Base-by-base conservation (phyloP, 164 flowering plant species). In the Akebia trifoliata region DNA sequence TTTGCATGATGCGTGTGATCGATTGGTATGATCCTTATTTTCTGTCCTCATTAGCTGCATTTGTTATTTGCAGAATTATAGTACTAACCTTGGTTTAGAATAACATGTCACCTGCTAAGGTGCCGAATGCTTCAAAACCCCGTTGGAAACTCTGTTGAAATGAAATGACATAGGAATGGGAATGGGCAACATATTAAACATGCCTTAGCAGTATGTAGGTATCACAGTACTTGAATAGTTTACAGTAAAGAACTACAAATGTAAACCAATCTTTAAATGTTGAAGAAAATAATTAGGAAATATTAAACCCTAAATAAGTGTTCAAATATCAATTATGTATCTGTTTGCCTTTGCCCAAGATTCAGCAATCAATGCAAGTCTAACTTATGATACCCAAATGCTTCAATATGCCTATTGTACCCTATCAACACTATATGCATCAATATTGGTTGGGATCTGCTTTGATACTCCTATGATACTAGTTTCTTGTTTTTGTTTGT, bases 1-100 rank as follows among this genome's bases (percentile, higher is more conserved):
- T 25, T 84, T 93, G 74, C 99, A 90, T 69, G 99, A 93, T 76
- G 99, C 97, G 56, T 93, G 99, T 69, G 99, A 93, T 48, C 76
- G 92, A 59, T 53, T 93, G 90, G 98, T 93, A 54, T 28, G 70
- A 15, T 64, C 55, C n/a, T 18, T 49, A 59, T 59, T 48, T n/a
- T 34, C 9, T 36, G 29, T 36, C 22, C 12, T 45, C 8, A 2
- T 51, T 37, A 31, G 2, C 8, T 22, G 39, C 29, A 10, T 24
- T 43, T 22, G 28, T 53, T 18, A 17, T 20, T 62, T 54, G 51
- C 14, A 29, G 18, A 3, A 17, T 9, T 17, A 4, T 44, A 45
- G 44, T 36, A 12, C 28, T 61, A 20, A 26, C 35, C 46, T 18
- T 28, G 18, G 14, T 15, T 59, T 25, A 47, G 30, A 35, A 47